Base-by-base conservation (phyloP, 1,284 basidiomycete genomes). In the Apiotrichum veenhuisii region DNA sequence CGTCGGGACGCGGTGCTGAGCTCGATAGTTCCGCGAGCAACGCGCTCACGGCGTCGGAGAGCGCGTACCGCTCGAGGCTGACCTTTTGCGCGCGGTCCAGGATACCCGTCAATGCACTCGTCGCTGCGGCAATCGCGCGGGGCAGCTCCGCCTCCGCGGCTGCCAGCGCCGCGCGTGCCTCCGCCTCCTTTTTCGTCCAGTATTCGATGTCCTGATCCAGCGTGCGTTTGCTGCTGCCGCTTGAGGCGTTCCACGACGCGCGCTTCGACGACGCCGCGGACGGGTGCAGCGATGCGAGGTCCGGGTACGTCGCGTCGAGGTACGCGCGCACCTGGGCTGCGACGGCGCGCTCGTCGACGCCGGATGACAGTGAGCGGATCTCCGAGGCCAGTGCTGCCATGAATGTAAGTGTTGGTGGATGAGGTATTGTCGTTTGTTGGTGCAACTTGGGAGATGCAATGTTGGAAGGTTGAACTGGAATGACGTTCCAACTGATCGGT, bases 41-140 rank as follows among this genome's bases (percentile, higher is more conserved):
- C 5, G 61, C 57, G 5, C 67, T 59, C 0, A 77, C 55, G 26
- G 70, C 65, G 48, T 78, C 77, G 15, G 69, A 67, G 11, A 76
- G 64, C 18, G 82, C 83, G 72, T 91, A 88, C 25, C 89, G 82
- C 36, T 87, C 76, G n/a, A 89, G 79, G 0, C 87, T 85, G 34
- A 91, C 78, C 52, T 86, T 83, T 66, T 88, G 86, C 0, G 88
- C 87, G 14, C 83, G 82, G 51, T 81, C 76, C 15, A 88, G 77
- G 3, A 76, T 57, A 11, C 20, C 44, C n/a, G 64, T 64, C 0
- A 77, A 62, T 18, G 57, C 50, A 1, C 50, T 50, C 18, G 69
- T 68, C 2, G 72, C 69, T 1, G 58, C 53, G 17, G 62, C 59
- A 2, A 74, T 65, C 0, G 70, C 62, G n/a, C 43, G 33, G 0